phyloP scores from a whole-genome alignment of 1,284 basidiomycete species.

The Fomitopsis pinicola region DNA sequence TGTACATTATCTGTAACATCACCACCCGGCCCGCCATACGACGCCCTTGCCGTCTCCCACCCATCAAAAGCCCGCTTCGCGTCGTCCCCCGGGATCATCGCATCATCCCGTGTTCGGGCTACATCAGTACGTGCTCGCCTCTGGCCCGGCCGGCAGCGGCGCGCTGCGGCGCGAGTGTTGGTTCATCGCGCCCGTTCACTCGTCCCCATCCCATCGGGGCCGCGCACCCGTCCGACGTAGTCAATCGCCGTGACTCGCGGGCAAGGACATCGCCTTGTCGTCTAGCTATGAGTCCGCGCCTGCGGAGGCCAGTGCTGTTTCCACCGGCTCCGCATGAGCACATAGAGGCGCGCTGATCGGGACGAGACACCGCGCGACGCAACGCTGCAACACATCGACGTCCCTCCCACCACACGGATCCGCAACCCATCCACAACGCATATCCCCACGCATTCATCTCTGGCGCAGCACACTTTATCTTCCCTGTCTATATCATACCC shows the following conservation, averaged over 20 bases:
- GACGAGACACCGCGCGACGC: neutral
- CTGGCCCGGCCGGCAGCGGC: neutral
- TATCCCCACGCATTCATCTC: neutral
- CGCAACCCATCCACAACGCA: neutral
- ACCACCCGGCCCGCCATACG: neutral
- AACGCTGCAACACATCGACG: neutral
- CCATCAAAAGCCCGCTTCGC: neutral
- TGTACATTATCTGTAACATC: conserved; percentile 2
- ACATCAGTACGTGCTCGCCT: neutral
- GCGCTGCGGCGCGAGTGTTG: neutral
- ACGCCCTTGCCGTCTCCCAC: neutral
- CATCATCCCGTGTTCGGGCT: neutral
- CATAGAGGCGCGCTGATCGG: too few species aligned
- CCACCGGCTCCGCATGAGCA: too few species aligned
- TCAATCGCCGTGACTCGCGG: neutral
- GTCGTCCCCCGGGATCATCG: neutral
- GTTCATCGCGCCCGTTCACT: neutral
- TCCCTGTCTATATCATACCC: conserved; percentile 4
- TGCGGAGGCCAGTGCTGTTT: too few species aligned
- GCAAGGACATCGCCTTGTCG: neutral
- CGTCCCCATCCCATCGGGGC: neutral
- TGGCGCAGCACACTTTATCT: neutral
- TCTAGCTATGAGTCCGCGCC: neutral
- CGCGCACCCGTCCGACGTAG: too few species aligned
- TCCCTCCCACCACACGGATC: neutral